Evolutionary conservation across 352 stramenopile genomes (phyloP), one percentile per base, ranked within the genome.

Genomic region (Globisporangium iwayamae): DNA sequence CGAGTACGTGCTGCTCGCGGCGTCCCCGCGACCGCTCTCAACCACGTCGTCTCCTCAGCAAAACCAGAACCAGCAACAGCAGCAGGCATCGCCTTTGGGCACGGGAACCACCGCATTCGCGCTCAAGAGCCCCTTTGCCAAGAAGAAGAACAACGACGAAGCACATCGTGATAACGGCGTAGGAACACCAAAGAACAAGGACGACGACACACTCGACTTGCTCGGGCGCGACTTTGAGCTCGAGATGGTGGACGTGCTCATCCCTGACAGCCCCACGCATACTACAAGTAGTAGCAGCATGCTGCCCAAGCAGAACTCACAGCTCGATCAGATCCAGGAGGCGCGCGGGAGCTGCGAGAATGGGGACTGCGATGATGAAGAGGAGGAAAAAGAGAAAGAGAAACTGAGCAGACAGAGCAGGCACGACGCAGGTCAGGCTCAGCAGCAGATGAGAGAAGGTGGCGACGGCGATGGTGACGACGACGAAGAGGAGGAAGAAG

Each of bases 281-380:
- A 36, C 32, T 36, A 36, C 32, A 36, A 36, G 32, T 36, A 36
- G 32, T 16, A 13, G 38, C 13, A 50, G 16, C 10, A n/a, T 18
- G 6, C 4, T 32, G 20, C 39, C 16, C 43, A 51, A 65, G 47
- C 52, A 58, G 20, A 56, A 57, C 16, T 51, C 61, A 7, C 60
- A 38, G 25, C 57, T 76, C 45, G 65, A 64, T 48, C 67, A 66
- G 30, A 56, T 67, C 52, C 62, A 67, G 22, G 65, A 78, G 32
- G 63, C 69, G 28, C 47, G 18, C 10, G 34, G 11, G 13, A 46
- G 32, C 11, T 36, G 34, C 55, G 43, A 48, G 43, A 48, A 48
- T 48, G 43, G 18, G 5, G 16, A 48, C 4, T n/a, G 7, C 16
- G 43, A 48, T 11, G 43, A 48, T 7, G 43, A 48, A 48, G 43